A percentile compares a stretch with the other conserved stretches of the same genome.
These are phyloP conservation scores for Lactarius vividus DNA, from an alignment of 768 basidiomycete species.

Conservation along the genomic window DNA sequence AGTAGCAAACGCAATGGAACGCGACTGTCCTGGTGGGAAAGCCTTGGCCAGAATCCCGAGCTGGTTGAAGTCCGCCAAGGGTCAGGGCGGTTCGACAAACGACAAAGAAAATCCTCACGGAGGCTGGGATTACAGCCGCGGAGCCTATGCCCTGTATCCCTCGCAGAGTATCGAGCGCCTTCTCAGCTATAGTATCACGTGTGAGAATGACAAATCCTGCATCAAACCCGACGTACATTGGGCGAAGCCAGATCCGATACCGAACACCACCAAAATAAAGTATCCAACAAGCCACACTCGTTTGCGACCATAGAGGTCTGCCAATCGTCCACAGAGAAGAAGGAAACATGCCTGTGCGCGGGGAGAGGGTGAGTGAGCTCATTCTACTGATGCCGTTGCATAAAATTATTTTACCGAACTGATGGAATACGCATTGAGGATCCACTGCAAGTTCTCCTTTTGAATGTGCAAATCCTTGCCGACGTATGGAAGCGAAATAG, in stretches of 20 bases:
- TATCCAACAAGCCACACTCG: slow-evolving; percentile 62
- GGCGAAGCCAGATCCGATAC: slow-evolving; percentile 64
- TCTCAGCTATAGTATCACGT: slow-evolving; percentile 40
- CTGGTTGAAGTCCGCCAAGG: slow-evolving; percentile 34
- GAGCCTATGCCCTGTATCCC: slow-evolving; percentile 77
- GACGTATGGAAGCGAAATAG: slow-evolving; percentile 34
- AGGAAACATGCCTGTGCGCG: slow-evolving; percentile 70
- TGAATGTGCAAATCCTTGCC: slow-evolving; percentile 45
- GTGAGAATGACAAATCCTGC: neutral
- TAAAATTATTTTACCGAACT: slow-evolving; percentile 49
- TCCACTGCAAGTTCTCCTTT: slow-evolving; percentile 61
- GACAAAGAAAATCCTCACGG: slow-evolving; percentile 42
- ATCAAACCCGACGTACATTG: slow-evolving; percentile 37
- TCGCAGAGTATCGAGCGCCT: slow-evolving; percentile 66
- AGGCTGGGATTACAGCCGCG: slow-evolving; percentile 71
- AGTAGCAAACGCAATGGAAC: slow-evolving; percentile 77
- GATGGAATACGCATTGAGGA: slow-evolving; percentile 62
- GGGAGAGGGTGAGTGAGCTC: neutral
- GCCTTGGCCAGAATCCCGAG: slow-evolving; percentile 79
- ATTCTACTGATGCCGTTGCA: too few species aligned
- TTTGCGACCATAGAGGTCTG: slow-evolving; percentile 78
- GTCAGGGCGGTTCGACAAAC: slow-evolving; percentile 11
- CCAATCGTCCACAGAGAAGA: slow-evolving; percentile 72
- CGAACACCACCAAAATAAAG: slow-evolving; percentile 49
- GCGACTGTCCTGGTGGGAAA: slow-evolving; percentile 64